These are phyloP conservation scores for Amphicarpaea edgeworthii DNA, from an alignment of 306 rosid genomes.

Conservation along the genomic window DNA sequence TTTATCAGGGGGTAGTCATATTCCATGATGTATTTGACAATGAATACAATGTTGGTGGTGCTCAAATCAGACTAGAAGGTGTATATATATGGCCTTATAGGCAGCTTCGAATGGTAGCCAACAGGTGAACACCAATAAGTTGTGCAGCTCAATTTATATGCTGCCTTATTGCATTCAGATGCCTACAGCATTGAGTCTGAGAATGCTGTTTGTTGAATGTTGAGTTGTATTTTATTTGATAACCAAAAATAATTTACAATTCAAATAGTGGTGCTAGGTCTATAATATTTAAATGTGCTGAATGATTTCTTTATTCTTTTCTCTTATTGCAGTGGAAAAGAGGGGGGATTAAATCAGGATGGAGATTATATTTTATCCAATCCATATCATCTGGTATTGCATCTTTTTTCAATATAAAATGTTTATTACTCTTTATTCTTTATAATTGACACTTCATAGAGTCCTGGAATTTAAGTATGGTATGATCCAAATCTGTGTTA, in stretches of 20 bases:
- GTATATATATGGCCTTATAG: slow-evolving; percentile 99
- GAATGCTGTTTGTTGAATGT: background rate
- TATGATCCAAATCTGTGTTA: slow-evolving; percentile 23
- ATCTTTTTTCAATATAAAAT: slow-evolving; percentile 28
- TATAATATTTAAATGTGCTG: slow-evolving; percentile 25
- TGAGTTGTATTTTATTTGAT: slow-evolving; percentile 25
- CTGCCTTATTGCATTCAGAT: slow-evolving; percentile 20
- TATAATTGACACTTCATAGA: slow-evolving; percentile 4
- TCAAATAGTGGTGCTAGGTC: slow-evolving; percentile 36
- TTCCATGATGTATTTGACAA: slow-evolving; percentile 88
- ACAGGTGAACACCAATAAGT: slow-evolving; percentile 58
- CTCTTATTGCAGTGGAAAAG: slow-evolving; percentile 78
- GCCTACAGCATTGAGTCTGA: background rate
- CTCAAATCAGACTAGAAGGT: slow-evolving; percentile 97
- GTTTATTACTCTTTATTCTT: slow-evolving; percentile 12
- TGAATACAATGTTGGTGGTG: slow-evolving; percentile 82
- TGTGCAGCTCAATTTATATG: slow-evolving; percentile 34
- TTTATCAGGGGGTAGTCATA: slow-evolving; percentile 83
- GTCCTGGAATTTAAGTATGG: slow-evolving; percentile 16
- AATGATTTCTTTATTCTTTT: slow-evolving; percentile 2
- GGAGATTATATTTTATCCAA: slow-evolving; percentile 88
- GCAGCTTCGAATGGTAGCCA: slow-evolving; percentile 97
- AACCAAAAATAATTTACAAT: background rate
- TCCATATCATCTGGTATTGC: slow-evolving; percentile 91
- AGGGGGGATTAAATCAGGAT: slow-evolving; percentile 80